Evolutionary conservation across 2,329 filamentous ascomycete genomes (phyloP).

Genomic region (Penicillium paneum): DNA sequence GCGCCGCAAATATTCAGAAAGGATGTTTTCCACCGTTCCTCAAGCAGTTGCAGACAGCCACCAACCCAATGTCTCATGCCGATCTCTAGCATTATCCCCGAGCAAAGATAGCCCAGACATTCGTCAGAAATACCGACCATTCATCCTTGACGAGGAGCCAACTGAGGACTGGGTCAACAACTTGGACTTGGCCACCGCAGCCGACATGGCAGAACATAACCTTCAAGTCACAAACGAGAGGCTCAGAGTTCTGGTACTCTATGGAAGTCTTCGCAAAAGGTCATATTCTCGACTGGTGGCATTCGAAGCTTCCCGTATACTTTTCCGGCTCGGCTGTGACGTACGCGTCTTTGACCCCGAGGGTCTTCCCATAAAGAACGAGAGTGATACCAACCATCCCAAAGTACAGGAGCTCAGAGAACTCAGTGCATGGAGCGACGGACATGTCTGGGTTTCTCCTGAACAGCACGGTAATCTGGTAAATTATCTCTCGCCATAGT

Average conservation of each 20-base stretch:
- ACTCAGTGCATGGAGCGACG: conserved; percentile 63
- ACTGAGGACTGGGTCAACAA: conserved; percentile 54
- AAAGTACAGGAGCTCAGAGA: conserved; percentile 63
- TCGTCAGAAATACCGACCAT: conserved; percentile 56
- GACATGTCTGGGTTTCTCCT: conserved; percentile 63
- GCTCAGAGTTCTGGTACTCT: conserved; percentile 58
- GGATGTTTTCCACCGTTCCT: conserved; percentile 2
- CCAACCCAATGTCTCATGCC: not conserved
- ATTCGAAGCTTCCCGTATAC: conserved; percentile 58
- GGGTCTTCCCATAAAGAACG: conserved; percentile 62
- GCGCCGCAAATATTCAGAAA: not conserved
- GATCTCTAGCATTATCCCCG: conserved; percentile 46
- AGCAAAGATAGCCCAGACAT: conserved; percentile 48
- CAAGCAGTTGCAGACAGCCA: not conserved
- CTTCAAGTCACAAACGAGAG: conserved; percentile 40
- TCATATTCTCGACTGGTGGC: conserved; percentile 62
- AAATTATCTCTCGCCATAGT: conserved; percentile 14
- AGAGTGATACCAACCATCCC: conserved; percentile 54
- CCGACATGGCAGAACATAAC: conserved; percentile 52
- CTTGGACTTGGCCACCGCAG: conserved; percentile 54
- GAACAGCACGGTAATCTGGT: conserved; percentile 66
- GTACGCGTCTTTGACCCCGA: conserved; percentile 61
- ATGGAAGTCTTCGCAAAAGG: conserved; percentile 56
- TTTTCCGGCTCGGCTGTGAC: conserved; percentile 63
- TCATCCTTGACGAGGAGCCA: conserved; percentile 46